Evolutionary conservation across 2,329 filamentous ascomycete genomes (phyloP), one percentile per base, ranked within the genome.

Genomic region (Polychaeton citri): DNA sequence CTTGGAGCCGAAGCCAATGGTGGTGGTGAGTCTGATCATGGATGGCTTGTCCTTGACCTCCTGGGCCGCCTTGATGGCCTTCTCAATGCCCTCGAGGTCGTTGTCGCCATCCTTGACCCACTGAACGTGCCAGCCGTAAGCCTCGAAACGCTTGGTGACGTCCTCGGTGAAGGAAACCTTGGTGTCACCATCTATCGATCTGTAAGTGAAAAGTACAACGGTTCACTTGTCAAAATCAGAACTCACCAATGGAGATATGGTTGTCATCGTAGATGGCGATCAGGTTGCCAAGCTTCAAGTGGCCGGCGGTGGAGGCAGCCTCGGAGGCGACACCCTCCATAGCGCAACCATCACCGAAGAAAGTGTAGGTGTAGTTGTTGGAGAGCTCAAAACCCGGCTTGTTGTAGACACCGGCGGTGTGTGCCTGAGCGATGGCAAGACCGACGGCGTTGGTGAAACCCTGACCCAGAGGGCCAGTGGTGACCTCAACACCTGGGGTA

Each of bases 191-290:
- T 98, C 90, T 76, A 32, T 5, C 26, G 6, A 5, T 3, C 15
- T 7, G 35, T 38, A 19, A 40, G 36, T 31, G 18, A 17, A 17
- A 19, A 13, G 13, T 32, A 12, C 13, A 5, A 16, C 24, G 9
- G 5, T 12, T 19, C n/a, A 10, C 2, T 26, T 6, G 3, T 5
- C 21, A 16, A 12, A 19, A 8, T 24, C 13, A 10, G 19, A 30
- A 21, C 71, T 59, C 58, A 78, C 75, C 74, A 53, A 79, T 79
- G 48, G 75, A 93, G 59, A 98, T 96, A 64, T 94, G 82, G 76
- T 98, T 98, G 73, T 98, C 90, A 60, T 98, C 90, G 65, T 88
- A 98, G 66, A 98, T 74, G 64, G 76, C 78, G 65, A 96, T 96
- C 57, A 98, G 72, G 74, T 96, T 98, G 60, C 88, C 90, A 47